A percentile compares a stretch with the other conserved stretches of the same genome.
Conservation (phyloP, 31 red algal species). For the Porphyra umbilicalis region DNA sequence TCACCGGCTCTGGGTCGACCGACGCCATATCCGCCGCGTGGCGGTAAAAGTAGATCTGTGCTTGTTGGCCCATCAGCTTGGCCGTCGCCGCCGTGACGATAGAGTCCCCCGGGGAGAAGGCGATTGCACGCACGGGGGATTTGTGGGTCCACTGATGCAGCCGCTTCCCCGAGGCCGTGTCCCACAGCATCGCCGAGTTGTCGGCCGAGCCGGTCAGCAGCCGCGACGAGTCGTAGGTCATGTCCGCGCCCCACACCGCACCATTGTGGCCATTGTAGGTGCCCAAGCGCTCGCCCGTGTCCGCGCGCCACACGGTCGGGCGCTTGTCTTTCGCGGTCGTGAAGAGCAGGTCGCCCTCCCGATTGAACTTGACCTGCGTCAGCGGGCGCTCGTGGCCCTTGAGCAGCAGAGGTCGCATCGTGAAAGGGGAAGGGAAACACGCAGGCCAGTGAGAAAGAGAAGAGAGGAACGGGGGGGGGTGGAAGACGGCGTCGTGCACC, state of each 20-base stretch:
- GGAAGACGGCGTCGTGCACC: too few species aligned
- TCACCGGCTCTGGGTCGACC: slow-evolving; percentile 48
- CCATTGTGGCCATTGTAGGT: slow-evolving; percentile 91
- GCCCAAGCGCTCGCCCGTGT: slow-evolving; percentile 81
- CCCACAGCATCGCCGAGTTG: slow-evolving; percentile 83
- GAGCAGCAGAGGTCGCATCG: slow-evolving; percentile 84
- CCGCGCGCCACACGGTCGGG: slow-evolving; percentile 72
- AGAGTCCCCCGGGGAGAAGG: slow-evolving; percentile 55
- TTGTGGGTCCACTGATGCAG: slow-evolving; percentile 66
- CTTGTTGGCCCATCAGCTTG: slow-evolving; percentile 79
- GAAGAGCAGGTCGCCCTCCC: slow-evolving; percentile 93
- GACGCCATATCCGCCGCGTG: slow-evolving; percentile 29
- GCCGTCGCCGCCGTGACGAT: slow-evolving; percentile 60
- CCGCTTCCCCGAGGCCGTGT: slow-evolving; percentile 51
- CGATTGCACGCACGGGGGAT: slow-evolving; percentile 69
- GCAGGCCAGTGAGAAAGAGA: too few species aligned
- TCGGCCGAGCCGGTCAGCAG: slow-evolving; percentile 92
- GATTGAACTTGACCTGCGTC: slow-evolving; percentile 88
- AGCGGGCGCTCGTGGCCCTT: slow-evolving; percentile 94
- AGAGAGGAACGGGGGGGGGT: too few species aligned
- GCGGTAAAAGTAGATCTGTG: slow-evolving; percentile 64
- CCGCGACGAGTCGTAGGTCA: slow-evolving; percentile 64
- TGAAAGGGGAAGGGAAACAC: not conserved
- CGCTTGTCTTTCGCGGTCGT: slow-evolving; percentile 90
- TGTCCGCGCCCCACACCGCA: slow-evolving; percentile 76